Evolutionary conservation across 2,329 filamentous ascomycete species (phyloP), one percentile per base, ranked within the genome.

Genomic region (Aspergillus flavus): DNA sequence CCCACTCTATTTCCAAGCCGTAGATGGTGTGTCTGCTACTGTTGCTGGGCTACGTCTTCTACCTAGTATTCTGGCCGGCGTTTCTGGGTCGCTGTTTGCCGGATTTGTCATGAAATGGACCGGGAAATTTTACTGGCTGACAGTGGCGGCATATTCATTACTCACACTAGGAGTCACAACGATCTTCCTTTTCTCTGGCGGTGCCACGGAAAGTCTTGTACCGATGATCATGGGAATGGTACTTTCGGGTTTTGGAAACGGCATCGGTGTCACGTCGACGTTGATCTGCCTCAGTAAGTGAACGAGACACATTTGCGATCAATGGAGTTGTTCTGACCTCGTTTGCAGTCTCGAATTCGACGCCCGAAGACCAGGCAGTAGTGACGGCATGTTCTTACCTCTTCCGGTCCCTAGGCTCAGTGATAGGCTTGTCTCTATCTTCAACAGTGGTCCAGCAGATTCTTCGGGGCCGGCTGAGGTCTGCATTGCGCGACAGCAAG

Each of bases 381-480:
- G 90, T 89, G 4, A 91, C 91, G 19, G 91, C 92, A 9, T 93
- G 90, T 75, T 91, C 88, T 23, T 94, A 94, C 77, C 86, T 94
- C 28, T 94, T 94, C 82, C 88, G 91, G 45, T 90, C 89, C 1
- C 82, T 94, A 0, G 92, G 87, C 12, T 85, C 83, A 19, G 86
- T 88, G 11, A 83, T 88, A 45, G 86, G 91, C 12, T 82, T 93
- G 61, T 90, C 89, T n/a, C 79, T 92, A 62, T 86, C 86, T 57
- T 87, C 90, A 1, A 91, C 90, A 1, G 84, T 92, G 9, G 85
- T 93, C 53, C 92, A 94, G 73, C 87, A 91, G 71, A 82, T 84
- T 3, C 81, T 94, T 23, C 82, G 90, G 19, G 79, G 79, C 2
- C 80, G 85, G 54, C 80, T 94, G 4, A 79, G 81, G 2, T 71